These are phyloP conservation scores for Persicaria maculosa DNA, from an alignment of 148 eudicot genomes.

Conservation along the genomic window DNA sequence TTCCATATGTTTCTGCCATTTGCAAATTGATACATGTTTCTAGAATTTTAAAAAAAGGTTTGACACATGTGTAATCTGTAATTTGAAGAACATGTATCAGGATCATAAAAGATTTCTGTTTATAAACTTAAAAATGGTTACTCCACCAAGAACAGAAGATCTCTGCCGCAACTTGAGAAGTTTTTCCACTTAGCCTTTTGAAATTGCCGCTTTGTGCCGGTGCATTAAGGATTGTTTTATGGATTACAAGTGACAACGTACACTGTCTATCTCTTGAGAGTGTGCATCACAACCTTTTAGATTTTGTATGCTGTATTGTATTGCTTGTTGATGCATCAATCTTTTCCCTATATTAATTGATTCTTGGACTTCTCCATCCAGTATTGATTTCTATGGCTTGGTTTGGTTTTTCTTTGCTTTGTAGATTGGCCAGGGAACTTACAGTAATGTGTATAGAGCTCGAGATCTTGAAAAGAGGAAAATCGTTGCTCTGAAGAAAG, in stretches of 20 bases:
- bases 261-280: neutral
- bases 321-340: neutral
- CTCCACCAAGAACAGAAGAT: neutral
- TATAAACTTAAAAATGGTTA: neutral
- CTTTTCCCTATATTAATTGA: neutral
- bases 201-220: neutral
- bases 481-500: slow-evolving; percentile 83
- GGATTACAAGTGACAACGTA: neutral
- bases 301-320: neutral
- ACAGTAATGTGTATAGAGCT: slow-evolving; percentile 78
- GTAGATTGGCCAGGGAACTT: slow-evolving; percentile 91
- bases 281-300: neutral
- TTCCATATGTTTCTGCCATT: neutral
- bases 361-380: neutral
- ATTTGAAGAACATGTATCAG: neutral
- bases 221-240: neutral
- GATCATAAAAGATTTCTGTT: neutral
- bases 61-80: neutral
- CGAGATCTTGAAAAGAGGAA: slow-evolving; percentile 71
- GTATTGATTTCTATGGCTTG: neutral
- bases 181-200: neutral
- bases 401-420: slow-evolving; percentile 27
- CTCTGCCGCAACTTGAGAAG: neutral
- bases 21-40: neutral
- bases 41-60: too few species aligned